Conservation (phyloP, 371 early-diverging fungal species). For the Mitosporidium daphniae region DNA sequence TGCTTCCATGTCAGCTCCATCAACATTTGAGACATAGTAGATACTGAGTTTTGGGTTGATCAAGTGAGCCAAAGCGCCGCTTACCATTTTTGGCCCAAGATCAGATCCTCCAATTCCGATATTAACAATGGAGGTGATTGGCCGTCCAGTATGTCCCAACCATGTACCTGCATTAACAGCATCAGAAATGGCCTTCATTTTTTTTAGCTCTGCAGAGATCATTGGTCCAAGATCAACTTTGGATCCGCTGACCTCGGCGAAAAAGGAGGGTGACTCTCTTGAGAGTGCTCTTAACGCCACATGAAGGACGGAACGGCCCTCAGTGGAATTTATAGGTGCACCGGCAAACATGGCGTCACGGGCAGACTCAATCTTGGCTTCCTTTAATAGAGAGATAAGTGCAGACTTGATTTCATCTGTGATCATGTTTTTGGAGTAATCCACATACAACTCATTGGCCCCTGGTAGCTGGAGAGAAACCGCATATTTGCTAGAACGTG, state of each 20-base stretch:
- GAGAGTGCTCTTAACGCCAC: constrained; percentile 57
- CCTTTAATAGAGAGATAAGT: constrained; percentile 35
- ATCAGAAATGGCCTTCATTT: constrained; percentile 50
- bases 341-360: constrained; percentile 70
- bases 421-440: constrained; percentile 67
- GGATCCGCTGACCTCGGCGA: constrained; percentile 36
- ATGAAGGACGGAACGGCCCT: constrained; percentile 81
- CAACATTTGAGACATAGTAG: constrained; percentile 90
- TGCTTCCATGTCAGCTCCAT: constrained; percentile 76
- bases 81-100: constrained; percentile 92
- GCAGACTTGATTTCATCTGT: constrained; percentile 29
- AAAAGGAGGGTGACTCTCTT: constrained; percentile 28
- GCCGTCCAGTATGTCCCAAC: constrained; percentile 69
- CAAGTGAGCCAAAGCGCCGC: constrained; percentile 71
- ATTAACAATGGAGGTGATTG: constrained; percentile 72
- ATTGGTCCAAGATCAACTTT: constrained; percentile 68
- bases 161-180: constrained; percentile 45
- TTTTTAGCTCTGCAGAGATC: constrained; percentile 56
- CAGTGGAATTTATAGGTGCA: constrained; percentile 80
- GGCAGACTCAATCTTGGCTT: constrained; percentile 40
- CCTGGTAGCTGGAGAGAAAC: too few relatives aligned
- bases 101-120: constrained; percentile 99
- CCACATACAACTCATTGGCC: too few relatives aligned
- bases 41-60: constrained; percentile 20
- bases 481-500: too few relatives aligned